phyloP scores from a whole-genome alignment of 1,284 basidiomycete genomes.

The Trametes sp. region DNA sequence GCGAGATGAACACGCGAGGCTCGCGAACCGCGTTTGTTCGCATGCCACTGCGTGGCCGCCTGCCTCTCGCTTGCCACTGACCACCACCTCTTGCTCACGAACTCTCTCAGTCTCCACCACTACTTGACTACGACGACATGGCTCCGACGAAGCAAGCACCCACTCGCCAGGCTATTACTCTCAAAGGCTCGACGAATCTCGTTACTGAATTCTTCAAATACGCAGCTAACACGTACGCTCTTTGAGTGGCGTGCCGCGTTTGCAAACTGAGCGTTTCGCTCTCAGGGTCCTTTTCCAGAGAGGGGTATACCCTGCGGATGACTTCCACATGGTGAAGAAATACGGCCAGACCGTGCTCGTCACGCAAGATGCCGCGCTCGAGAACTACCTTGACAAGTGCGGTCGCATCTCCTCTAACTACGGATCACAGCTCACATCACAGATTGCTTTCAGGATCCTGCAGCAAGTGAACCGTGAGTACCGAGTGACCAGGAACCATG shows the following conservation, averaged over 20 bases:
- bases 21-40: constrained; percentile 31
- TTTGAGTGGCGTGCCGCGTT: constrained; percentile 1
- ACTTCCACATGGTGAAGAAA: constrained; percentile 99
- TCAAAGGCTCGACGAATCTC: constrained; percentile 95
- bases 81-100: constrained; percentile 4
- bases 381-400: constrained; percentile 89
- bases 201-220: constrained; percentile 99
- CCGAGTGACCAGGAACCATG: neutral
- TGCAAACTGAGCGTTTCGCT: constrained; percentile 24
- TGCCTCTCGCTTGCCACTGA: constrained; percentile 2
- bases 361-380: constrained; percentile 91
- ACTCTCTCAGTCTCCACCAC: neutral
- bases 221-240: constrained; percentile 88
- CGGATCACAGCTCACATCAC: constrained; percentile 6
- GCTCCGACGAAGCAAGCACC: constrained; percentile 66
- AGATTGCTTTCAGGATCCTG: constrained; percentile 70
- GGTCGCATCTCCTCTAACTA: constrained; percentile 28
- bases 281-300: constrained; percentile 94
- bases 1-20: constrained; percentile 21
- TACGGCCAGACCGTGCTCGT: constrained; percentile 97
- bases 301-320: constrained; percentile 96
- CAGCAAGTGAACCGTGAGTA: constrained; percentile 87
- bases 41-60: constrained; percentile 7
- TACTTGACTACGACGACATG: constrained; percentile 40
- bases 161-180: constrained; percentile 82